A percentile compares a stretch with the other conserved stretches of the same genome.
These are phyloP conservation scores for Ampelocalamus luodianensis DNA, from an alignment of 176 grass and related monocot genomes.

Conservation along the genomic window DNA sequence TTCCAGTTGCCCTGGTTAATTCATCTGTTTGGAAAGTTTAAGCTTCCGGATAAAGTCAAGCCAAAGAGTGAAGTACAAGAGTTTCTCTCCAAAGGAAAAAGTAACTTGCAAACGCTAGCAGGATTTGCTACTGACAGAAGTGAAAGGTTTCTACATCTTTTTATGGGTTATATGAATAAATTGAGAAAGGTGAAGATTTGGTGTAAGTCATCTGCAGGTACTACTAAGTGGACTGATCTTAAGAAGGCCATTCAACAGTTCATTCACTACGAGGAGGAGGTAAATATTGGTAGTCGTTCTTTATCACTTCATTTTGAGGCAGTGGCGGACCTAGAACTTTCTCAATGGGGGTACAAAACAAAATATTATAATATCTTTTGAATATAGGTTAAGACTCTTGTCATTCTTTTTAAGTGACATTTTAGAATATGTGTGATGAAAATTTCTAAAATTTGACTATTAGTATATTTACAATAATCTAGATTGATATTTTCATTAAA, in stretches of 20 bases:
- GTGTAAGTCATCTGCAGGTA: background rate
- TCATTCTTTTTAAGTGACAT: no score
- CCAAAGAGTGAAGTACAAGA: conserved; percentile 4
- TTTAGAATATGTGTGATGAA: no score
- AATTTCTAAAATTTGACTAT: no score
- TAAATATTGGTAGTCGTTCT: conserved; percentile 3
- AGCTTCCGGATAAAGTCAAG: background rate
- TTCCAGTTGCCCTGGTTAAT: conserved; percentile 19
- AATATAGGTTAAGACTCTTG: no score
- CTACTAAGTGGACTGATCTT: background rate
- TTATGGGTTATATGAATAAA: conserved; percentile 8
- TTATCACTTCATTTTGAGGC: conserved; percentile 16
- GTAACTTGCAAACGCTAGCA: conserved; percentile 32
- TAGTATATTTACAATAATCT: no score
- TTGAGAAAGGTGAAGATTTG: conserved; percentile 28
- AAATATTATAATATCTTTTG: no score
- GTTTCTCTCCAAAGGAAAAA: conserved; percentile 23
- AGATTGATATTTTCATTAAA: no score
- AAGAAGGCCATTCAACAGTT: conserved; percentile 31
- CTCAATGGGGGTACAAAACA: no score
- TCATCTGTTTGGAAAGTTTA: conserved; percentile 36
- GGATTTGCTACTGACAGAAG: conserved; percentile 1
- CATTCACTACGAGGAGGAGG: conserved; percentile 12
- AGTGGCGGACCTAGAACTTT: no score
- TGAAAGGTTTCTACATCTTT: conserved; percentile 21